A percentile compares a stretch with the other conserved stretches of the same genome.
Evolutionary conservation across 352 stramenopile species (phyloP).

Genomic region (Phytophthora pluvialis): DNA sequence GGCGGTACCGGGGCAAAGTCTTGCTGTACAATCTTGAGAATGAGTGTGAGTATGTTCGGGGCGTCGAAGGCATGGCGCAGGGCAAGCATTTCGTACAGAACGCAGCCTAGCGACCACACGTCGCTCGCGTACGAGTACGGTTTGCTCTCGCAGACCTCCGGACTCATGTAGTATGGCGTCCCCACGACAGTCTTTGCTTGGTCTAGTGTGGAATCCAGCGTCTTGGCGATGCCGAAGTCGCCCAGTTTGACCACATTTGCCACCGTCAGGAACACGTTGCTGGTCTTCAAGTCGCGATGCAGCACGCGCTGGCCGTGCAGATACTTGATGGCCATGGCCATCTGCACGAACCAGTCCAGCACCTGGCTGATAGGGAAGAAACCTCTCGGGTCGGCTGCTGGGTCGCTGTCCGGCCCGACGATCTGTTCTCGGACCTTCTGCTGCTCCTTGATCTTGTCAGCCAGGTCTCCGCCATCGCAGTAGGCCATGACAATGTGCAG

Average conservation of each 20-base stretch:
- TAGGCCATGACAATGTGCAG: conserved; percentile 97
- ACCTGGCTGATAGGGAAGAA: conserved; percentile 74
- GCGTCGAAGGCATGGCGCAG: conserved; percentile 88
- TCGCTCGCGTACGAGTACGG: conserved; percentile 93
- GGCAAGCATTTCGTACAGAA: conserved; percentile 91
- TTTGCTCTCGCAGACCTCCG: conserved; percentile 93
- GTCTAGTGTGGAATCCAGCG: conserved; percentile 81
- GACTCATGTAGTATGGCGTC: conserved; percentile 95
- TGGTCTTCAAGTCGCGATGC: conserved; percentile 95
- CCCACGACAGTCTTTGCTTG: conserved; percentile 91
- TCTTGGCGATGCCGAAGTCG: conserved; percentile 94
- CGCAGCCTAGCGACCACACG: conserved; percentile 93
- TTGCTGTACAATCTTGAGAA: conserved; percentile 87
- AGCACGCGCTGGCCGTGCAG: conserved; percentile 92
- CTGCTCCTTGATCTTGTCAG: conserved; percentile 65
- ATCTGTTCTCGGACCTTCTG: conserved; percentile 41
- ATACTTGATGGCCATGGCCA: conserved; percentile 94
- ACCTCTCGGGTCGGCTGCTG: conserved; percentile 21
- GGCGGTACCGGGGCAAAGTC: conserved; percentile 63
- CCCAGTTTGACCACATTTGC: conserved; percentile 92
- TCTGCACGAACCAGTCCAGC: conserved; percentile 93
- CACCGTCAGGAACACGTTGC: conserved; percentile 92
- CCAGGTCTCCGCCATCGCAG: conserved; percentile 92
- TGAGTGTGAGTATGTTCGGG: conserved; percentile 83
- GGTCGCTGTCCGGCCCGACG: conserved; percentile 16